These are phyloP conservation scores for Hemileccinum rubropunctum DNA, from an alignment of 768 basidiomycete genomes.

Conservation along the genomic window DNA sequence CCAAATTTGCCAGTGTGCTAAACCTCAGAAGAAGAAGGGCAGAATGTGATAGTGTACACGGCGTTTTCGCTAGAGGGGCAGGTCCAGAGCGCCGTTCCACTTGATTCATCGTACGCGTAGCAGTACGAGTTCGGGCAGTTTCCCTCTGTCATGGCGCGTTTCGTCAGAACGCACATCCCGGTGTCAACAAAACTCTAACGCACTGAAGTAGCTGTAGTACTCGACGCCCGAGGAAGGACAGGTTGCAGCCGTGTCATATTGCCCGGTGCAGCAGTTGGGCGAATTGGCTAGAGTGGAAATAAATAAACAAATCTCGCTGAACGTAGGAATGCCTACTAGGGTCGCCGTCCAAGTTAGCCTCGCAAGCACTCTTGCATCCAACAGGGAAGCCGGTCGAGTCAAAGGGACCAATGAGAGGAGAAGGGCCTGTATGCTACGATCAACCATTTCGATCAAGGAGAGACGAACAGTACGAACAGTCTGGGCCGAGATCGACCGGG, in stretches of 20 bases:
- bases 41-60: constrained; percentile 47
- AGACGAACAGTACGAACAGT: constrained; percentile 38
- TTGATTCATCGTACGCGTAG: constrained; percentile 51
- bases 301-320: no score
- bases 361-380: constrained; percentile 62
- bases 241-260: constrained; percentile 46
- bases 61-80: constrained; percentile 36
- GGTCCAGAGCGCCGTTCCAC: constrained; percentile 44
- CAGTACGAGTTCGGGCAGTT: constrained; percentile 48
- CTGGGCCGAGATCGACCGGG: constrained; percentile 57
- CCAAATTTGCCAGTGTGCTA: not conserved
- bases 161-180: not conserved
- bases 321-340: constrained; percentile 21
- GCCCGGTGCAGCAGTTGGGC: constrained; percentile 63
- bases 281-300: constrained; percentile 46
- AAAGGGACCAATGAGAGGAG: constrained; percentile 48
- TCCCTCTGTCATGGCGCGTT: constrained; percentile 27
- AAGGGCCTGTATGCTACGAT: constrained; percentile 39
- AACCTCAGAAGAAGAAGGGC: constrained; percentile 29
- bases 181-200: constrained; percentile 2
- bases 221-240: constrained; percentile 50
- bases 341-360: constrained; percentile 35
- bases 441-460: not conserved
- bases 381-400: constrained; percentile 53
- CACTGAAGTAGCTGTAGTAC: constrained; percentile 48